phyloP scores from a whole-genome alignment of 352 stramenopile species.

The Phytophthora citricola region DNA sequence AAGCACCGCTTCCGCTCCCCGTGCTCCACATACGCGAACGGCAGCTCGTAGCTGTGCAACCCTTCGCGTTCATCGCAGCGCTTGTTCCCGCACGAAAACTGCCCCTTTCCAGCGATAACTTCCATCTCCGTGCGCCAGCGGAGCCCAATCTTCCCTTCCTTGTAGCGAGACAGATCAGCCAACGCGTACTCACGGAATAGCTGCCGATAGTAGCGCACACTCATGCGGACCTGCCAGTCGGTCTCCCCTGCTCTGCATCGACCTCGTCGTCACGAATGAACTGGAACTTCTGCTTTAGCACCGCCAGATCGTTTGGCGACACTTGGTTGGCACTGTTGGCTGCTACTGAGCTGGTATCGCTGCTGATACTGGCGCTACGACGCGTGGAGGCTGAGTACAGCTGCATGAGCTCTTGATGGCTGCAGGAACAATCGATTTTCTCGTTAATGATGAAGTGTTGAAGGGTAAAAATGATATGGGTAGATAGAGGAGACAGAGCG shows the following conservation, averaged over 20 bases:
- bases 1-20: conserved; percentile 69
- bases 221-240: conserved; percentile 86
- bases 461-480: conserved; percentile 4
- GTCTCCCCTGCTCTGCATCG: conserved; percentile 48
- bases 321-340: background rate
- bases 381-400: conserved; percentile 37
- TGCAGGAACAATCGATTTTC: conserved; percentile 18
- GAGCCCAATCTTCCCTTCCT: conserved; percentile 72
- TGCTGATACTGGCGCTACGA: conserved; percentile 24
- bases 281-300: conserved; percentile 66
- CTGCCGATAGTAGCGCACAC: conserved; percentile 82
- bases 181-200: conserved; percentile 88
- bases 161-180: conserved; percentile 68
- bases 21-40: conserved; percentile 82
- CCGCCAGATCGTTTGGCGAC: conserved; percentile 44
- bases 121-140: conserved; percentile 84
- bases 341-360: conserved; percentile 17
- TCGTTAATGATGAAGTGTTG: background rate
- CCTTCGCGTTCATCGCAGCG: conserved; percentile 48
- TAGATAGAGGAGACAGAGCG: conserved; percentile 7
- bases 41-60: conserved; percentile 81
- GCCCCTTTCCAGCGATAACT: conserved; percentile 78
- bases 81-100: conserved; percentile 84
- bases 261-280: conserved; percentile 81
- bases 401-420: conserved; percentile 64